A percentile compares a stretch with the other conserved stretches of the same genome.
Conservation (phyloP, 2,329 filamentous ascomycete genomes). For the Botrytis byssoidea region DNA sequence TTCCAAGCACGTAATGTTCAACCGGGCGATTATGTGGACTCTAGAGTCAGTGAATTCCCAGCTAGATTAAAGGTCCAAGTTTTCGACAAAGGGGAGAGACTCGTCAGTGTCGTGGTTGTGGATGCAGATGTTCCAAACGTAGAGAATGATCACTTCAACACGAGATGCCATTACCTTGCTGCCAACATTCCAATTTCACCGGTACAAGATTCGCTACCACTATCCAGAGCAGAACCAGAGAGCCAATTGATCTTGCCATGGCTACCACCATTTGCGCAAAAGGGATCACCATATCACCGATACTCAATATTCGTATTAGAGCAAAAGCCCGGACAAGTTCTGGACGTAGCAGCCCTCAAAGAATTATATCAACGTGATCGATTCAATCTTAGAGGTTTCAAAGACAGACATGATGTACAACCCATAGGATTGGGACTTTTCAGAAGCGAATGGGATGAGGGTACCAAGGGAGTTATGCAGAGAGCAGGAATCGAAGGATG, state of each 20-base stretch:
- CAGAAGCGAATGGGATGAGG: constrained; percentile 85
- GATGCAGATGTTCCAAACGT: constrained; percentile 87
- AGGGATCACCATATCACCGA: constrained; percentile 88
- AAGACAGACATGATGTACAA: constrained; percentile 64
- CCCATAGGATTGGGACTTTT: constrained; percentile 86
- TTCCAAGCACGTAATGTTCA: constrained; percentile 70
- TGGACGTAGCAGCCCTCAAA: constrained; percentile 60
- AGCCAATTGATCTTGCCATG: constrained; percentile 73
- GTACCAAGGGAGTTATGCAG: constrained; percentile 83
- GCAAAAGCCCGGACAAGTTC: constrained; percentile 61
- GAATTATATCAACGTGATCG: constrained; percentile 58
- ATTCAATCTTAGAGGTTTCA: constrained; percentile 74
- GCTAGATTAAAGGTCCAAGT: constrained; percentile 80
- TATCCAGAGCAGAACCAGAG: constrained; percentile 56
- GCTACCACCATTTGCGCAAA: constrained; percentile 83
- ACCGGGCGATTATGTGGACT: constrained; percentile 77
- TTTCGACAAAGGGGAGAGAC: constrained; percentile 76
- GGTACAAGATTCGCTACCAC: constrained; percentile 59
- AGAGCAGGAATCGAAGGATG: constrained; percentile 71
- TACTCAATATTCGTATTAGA: constrained; percentile 80
- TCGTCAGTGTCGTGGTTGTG: constrained; percentile 81
- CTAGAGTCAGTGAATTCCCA: constrained; percentile 67
- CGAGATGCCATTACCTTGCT: constrained; percentile 85
- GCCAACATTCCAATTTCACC: constrained; percentile 67
- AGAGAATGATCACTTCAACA: constrained; percentile 71